phyloP scores from a whole-genome alignment of 495 filamentous ascomycete genomes.

The Chlorociboria aeruginascens region DNA sequence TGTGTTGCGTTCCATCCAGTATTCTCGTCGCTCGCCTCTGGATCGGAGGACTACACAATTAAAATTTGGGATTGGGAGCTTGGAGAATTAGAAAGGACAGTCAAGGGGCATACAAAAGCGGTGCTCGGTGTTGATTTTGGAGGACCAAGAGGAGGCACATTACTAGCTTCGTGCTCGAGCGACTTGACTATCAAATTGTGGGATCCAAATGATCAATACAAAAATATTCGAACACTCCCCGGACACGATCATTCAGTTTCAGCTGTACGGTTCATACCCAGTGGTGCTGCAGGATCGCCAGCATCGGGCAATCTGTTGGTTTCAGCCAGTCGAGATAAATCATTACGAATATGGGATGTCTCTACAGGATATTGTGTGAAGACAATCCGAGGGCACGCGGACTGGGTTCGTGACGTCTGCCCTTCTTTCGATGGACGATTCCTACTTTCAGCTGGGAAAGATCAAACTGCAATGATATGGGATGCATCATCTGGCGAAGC shows the following conservation, averaged over 20 bases:
- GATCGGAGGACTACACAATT: conserved; percentile 76
- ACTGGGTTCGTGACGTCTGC: conserved; percentile 81
- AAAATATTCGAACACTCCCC: conserved; percentile 84
- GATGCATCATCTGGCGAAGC: conserved; percentile 64
- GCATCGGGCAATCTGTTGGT: conserved; percentile 66
- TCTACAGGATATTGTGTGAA: conserved; percentile 88
- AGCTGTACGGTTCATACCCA: conserved; percentile 79
- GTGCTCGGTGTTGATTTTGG: conserved; percentile 89
- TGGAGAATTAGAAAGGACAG: conserved; percentile 79
- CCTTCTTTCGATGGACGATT: conserved; percentile 76
- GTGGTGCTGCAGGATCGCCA: conserved; percentile 52
- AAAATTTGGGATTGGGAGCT: conserved; percentile 99
- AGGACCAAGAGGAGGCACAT: conserved; percentile 70
- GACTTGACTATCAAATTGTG: conserved; percentile 94
- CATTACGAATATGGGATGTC: conserved; percentile 82
- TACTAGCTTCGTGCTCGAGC: conserved; percentile 82
- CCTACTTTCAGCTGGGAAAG: conserved; percentile 70
- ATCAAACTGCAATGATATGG: conserved; percentile 75
- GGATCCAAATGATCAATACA: conserved; percentile 91
- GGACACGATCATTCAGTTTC: conserved; percentile 91
- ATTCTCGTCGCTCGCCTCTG: conserved; percentile 84
- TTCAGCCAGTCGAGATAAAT: conserved; percentile 70
- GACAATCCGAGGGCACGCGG: conserved; percentile 67
- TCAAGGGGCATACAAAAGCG: conserved; percentile 88
- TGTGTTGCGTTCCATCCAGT: conserved; percentile 92